Conservation (phyloP, 305 asterid species). For the Fraxinus sp. region DNA sequence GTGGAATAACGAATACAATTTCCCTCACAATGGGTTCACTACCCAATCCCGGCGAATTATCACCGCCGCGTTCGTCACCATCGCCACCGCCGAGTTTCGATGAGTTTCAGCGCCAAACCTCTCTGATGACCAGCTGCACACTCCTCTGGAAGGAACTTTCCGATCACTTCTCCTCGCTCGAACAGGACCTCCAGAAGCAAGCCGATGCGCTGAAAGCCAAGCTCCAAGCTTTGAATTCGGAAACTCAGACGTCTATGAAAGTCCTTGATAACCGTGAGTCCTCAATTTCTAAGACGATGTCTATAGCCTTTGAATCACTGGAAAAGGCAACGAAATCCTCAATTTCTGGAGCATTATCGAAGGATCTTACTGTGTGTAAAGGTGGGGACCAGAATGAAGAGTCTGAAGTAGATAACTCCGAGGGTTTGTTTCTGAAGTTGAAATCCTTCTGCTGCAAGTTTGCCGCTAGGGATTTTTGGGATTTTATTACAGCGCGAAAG, state of each 20-base stretch:
- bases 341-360: slow-evolving; percentile 19
- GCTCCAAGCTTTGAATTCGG: slow-evolving; percentile 44
- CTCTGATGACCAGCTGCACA: slow-evolving; percentile 96
- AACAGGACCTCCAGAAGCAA: slow-evolving; percentile 68
- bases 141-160: slow-evolving; percentile 97
- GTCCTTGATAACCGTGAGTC: slow-evolving; percentile 74
- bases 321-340: slow-evolving; percentile 45
- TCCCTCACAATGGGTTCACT: slow-evolving; percentile 63
- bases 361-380: background rate
- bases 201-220: slow-evolving; percentile 65
- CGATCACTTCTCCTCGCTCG: slow-evolving; percentile 85
- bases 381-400: slow-evolving; percentile 25
- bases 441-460: slow-evolving; percentile 53
- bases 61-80: slow-evolving; percentile 37
- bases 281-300: slow-evolving; percentile 56
- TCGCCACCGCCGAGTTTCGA: slow-evolving; percentile 69
- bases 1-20: slow-evolving; percentile 18
- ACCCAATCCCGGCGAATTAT: slow-evolving; percentile 86
- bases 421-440: slow-evolving; percentile 57
- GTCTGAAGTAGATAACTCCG: slow-evolving; percentile 65
- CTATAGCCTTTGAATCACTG: slow-evolving; percentile 42
- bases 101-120: slow-evolving; percentile 93
- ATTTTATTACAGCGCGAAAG: slow-evolving; percentile 61
- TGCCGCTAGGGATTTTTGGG: slow-evolving; percentile 75
- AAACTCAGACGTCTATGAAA: slow-evolving; percentile 54